phyloP scores from a whole-genome alignment of 768 basidiomycete species.

The Boletus rubroflammeus region DNA sequence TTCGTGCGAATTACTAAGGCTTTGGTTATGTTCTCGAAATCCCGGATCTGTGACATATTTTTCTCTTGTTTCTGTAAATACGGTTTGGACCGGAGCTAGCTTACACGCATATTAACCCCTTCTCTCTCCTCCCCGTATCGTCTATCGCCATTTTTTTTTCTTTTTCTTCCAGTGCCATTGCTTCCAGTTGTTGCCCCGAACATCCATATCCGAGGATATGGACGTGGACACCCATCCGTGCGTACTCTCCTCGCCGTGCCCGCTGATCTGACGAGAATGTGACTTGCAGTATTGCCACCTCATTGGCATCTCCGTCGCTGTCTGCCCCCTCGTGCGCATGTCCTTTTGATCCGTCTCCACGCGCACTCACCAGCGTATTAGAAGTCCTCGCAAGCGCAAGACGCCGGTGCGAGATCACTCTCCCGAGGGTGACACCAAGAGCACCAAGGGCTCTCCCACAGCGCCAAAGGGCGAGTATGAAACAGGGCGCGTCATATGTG shows the following conservation, averaged over 20 bases:
- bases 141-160: slow-evolving; percentile 7
- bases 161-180: slow-evolving; percentile 3
- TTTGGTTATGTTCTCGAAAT: slow-evolving; percentile 40
- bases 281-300: slow-evolving; percentile 9
- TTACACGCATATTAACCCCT: slow-evolving; percentile 35
- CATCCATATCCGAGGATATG: slow-evolving; percentile 18
- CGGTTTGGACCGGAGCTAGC: slow-evolving; percentile 36
- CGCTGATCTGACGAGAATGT: slow-evolving; percentile 16
- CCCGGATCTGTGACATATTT: slow-evolving; percentile 40
- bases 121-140: slow-evolving; percentile 17
- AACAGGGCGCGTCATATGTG: slow-evolving; percentile 62
- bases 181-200: slow-evolving; percentile 1
- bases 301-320: slow-evolving; percentile 15
- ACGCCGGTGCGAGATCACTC: slow-evolving; percentile 23
- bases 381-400: slow-evolving; percentile 41
- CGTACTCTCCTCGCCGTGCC: slow-evolving; percentile 2
- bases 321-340: slow-evolving; percentile 20
- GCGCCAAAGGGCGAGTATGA: slow-evolving; percentile 53
- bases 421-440: slow-evolving; percentile 11
- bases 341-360: slow-evolving; percentile 17
- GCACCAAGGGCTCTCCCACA: slow-evolving; percentile 8
- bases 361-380: slow-evolving; percentile 14
- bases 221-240: slow-evolving; percentile 19
- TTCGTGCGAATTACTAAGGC: slow-evolving; percentile 33
- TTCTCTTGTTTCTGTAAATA: slow-evolving; percentile 39